These are phyloP conservation scores for Arxiozyma slooffiae DNA, from an alignment of 1,139 yeast genomes.

Conservation along the genomic window DNA sequence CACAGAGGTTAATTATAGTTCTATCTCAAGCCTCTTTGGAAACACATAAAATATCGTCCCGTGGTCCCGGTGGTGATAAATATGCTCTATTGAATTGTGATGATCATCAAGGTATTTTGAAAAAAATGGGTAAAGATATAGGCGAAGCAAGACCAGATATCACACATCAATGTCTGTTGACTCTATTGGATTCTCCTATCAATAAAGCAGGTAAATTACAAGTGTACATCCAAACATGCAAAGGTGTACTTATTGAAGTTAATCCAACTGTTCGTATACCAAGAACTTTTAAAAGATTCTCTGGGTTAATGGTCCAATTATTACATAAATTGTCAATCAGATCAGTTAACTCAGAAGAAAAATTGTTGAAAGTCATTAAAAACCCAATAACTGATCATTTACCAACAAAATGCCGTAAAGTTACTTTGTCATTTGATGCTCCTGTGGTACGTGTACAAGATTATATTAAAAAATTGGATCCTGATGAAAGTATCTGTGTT, in stretches of 20 bases:
- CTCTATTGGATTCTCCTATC: conserved; percentile 88
- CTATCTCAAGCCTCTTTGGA: conserved; percentile 91
- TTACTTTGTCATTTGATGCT: conserved; percentile 91
- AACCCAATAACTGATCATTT: conserved; percentile 95
- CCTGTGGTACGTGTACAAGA: conserved; percentile 82
- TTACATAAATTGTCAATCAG: conserved; percentile 86
- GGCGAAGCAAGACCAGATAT: conserved; percentile 98
- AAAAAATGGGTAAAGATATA: conserved; percentile 94
- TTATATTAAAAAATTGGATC: conserved; percentile 68
- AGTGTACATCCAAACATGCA: conserved; percentile 90
- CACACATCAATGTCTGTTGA: conserved; percentile 88
- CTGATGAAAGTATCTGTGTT: conserved; percentile 90
- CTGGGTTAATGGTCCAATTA: conserved; percentile 95
- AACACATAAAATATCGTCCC: conserved; percentile 74
- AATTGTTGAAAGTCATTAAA: conserved; percentile 83
- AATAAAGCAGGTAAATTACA: conserved; percentile 95
- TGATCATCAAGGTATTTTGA: conserved; percentile 91
- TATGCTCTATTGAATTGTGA: conserved; percentile 91
- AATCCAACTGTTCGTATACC: conserved; percentile 96
- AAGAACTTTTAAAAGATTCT: conserved; percentile 92
- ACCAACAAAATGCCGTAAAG: conserved; percentile 89
- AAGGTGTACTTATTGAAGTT: conserved; percentile 89
- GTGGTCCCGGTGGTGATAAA: conserved; percentile 79
- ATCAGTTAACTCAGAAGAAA: conserved; percentile 90
- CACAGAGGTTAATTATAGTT: conserved; percentile 82